A percentile compares a stretch with the other conserved stretches of the same genome.
Evolutionary conservation across 108 stramenopile genomes (phyloP).

Genomic region (Chaetoceros muelleri): DNA sequence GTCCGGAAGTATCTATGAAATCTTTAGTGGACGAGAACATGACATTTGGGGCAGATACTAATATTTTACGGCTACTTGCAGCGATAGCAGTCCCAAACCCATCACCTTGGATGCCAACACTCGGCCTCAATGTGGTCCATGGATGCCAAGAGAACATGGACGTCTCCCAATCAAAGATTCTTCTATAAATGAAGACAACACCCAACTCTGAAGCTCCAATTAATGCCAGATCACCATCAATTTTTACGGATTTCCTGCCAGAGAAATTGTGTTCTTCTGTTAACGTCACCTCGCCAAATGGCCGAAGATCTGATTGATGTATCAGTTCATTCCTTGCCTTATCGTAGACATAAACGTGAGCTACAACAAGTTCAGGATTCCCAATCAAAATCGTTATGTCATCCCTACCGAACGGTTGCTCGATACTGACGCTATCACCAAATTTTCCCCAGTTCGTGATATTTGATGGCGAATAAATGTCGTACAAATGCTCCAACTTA

Average conservation of each 20-base stretch:
- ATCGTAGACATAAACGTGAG: constrained; percentile 20
- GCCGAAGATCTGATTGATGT: no score
- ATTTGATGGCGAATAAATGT: no score
- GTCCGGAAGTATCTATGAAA: constrained; percentile 20
- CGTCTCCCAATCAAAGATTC: no score
- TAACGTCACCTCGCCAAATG: constrained; percentile 17
- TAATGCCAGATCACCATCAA: constrained; percentile 31
- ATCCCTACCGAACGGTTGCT: constrained; percentile 33
- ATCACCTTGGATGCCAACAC: no score
- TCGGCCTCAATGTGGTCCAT: no score
- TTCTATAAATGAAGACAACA: constrained; percentile 37
- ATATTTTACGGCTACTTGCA: constrained; percentile 19
- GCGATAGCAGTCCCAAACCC: constrained; percentile 61
- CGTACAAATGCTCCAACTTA: no score
- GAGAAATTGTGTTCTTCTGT: constrained; percentile 23
- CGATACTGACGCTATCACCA: constrained; percentile 33
- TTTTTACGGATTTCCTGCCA: constrained; percentile 15
- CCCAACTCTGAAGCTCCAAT: constrained; percentile 41
- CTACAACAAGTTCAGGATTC: constrained; percentile 37
- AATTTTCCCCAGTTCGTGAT: no score
- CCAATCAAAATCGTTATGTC: constrained; percentile 38
- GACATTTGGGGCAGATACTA: constrained; percentile 34
- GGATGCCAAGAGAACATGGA: no score
- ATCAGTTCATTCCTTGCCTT: no score
- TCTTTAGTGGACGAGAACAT: constrained; percentile 14